Percentiles rank a stretch among this genome's conserved stretches.
Conservation (phyloP, 345 rosid species). For the Sisymbrium irio region DNA sequence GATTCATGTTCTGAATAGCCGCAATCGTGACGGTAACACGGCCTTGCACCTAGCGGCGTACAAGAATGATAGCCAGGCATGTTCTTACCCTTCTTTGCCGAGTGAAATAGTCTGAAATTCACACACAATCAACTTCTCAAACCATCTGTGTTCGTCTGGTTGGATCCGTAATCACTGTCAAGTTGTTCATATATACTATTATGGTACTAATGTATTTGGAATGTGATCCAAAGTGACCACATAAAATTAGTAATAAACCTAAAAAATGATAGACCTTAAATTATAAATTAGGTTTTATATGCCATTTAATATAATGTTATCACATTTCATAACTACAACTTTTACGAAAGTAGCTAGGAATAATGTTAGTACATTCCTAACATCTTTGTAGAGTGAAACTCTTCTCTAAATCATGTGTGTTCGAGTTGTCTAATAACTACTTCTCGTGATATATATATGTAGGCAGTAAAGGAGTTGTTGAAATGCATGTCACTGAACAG, state of each 20-base stretch:
- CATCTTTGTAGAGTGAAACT: not conserved
- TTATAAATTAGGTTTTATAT: not conserved
- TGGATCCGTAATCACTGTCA: not conserved
- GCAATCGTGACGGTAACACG: constrained; percentile 20
- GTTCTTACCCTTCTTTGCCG: not conserved
- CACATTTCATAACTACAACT: not conserved
- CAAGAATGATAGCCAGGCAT: constrained; percentile 7
- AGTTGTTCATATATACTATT: too few relatives aligned
- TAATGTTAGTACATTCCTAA: not conserved
- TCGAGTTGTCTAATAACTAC: not conserved
- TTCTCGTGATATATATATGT: not conserved
- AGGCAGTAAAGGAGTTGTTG: constrained; percentile 24
- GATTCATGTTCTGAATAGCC: not conserved
- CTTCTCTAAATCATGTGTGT: not conserved
- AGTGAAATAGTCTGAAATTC: too few relatives aligned
- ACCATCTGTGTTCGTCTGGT: too few relatives aligned
- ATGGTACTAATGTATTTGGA: not conserved
- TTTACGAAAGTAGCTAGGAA: too few relatives aligned
- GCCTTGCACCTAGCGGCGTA: constrained; percentile 25
- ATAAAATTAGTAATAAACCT: not conserved
- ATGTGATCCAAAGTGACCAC: not conserved
- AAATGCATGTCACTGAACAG: constrained; percentile 12
- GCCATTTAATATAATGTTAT: not conserved
- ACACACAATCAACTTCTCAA: too few relatives aligned
- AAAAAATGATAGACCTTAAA: not conserved